Evolutionary conservation across 2,329 filamentous ascomycete species (phyloP).

Genomic region (Lasiodiplodia hormozganensis): DNA sequence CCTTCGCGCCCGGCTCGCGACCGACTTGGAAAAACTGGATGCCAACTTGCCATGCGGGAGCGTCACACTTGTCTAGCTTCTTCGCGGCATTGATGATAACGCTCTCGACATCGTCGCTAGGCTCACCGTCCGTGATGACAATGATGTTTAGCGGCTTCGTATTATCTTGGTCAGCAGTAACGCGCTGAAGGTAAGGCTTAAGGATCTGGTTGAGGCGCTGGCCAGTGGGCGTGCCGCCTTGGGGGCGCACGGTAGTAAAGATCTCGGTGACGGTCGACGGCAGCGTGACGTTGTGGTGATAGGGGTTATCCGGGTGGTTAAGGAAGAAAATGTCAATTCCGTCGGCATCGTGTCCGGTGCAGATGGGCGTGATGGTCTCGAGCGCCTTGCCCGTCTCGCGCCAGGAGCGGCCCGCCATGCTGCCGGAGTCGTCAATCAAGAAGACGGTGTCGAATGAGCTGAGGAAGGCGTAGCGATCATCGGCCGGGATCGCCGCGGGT

Average conservation of each 20-base stretch:
- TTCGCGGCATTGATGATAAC: conserved; percentile 71
- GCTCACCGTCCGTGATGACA: conserved; percentile 86
- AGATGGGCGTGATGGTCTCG: conserved; percentile 78
- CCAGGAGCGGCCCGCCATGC: conserved; percentile 83
- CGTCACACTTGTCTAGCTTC: conserved; percentile 72
- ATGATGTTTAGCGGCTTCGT: conserved; percentile 89
- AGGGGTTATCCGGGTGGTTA: conserved; percentile 68
- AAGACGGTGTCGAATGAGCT: conserved; percentile 84
- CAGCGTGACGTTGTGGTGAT: conserved; percentile 70
- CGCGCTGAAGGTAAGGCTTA: conserved; percentile 69
- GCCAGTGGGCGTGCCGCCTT: conserved; percentile 76
- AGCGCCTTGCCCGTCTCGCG: conserved; percentile 74
- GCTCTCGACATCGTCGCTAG: conserved; percentile 78
- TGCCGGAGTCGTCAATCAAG: conserved; percentile 89
- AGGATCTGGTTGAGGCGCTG: conserved; percentile 74
- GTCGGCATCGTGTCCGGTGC: conserved; percentile 78
- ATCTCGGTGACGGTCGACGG: conserved; percentile 68
- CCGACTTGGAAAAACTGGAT: conserved; percentile 98
- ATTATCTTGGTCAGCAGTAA: conserved; percentile 56
- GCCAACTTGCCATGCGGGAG: conserved; percentile 82
- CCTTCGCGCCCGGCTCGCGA: conserved; percentile 68
- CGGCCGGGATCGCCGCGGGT: conserved; percentile 44
- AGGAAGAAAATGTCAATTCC: conserved; percentile 93
- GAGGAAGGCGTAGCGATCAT: conserved; percentile 80
- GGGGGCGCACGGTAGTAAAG: conserved; percentile 72